phyloP scores from a whole-genome alignment of 345 rosid species.

The Murraya koenigii region DNA sequence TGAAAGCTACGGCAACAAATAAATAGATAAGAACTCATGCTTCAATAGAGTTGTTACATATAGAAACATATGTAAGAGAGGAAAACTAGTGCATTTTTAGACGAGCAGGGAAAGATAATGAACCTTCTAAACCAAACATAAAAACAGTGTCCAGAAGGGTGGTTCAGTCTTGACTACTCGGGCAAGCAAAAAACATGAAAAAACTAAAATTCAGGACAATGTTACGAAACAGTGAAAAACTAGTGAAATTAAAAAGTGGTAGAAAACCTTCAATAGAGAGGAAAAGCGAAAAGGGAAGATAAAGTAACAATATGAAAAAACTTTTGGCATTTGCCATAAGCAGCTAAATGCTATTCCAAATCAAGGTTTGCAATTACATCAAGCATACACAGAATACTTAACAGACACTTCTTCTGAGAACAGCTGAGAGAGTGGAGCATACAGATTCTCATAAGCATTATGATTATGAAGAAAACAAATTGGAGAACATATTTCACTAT shows the following conservation, averaged over 20 bases:
- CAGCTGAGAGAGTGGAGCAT: not conserved
- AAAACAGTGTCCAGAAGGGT: not conserved
- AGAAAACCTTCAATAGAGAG: not conserved
- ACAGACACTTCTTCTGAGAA: not conserved
- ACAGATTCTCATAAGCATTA: conserved; percentile 3
- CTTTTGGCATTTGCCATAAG: not conserved
- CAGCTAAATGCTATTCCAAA: not conserved
- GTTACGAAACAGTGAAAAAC: not conserved
- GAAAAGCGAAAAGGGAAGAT: not conserved
- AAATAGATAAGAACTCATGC: not conserved
- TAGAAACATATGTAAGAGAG: not conserved
- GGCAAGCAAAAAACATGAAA: not conserved
- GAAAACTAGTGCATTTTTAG: not conserved
- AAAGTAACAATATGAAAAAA: not conserved
- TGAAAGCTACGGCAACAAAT: not conserved
- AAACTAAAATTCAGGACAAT: not conserved
- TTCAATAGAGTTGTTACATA: not conserved
- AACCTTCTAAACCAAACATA: not conserved
- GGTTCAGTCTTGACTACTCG: not conserved
- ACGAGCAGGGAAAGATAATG: not conserved
- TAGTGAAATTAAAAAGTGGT: not conserved
- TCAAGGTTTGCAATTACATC: not conserved
- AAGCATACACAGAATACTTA: not conserved
- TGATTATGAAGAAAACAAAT: not conserved
- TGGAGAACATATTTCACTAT: not conserved